Base-by-base conservation (phyloP, 768 basidiomycete genomes). In the Boletus coccyginus region DNA sequence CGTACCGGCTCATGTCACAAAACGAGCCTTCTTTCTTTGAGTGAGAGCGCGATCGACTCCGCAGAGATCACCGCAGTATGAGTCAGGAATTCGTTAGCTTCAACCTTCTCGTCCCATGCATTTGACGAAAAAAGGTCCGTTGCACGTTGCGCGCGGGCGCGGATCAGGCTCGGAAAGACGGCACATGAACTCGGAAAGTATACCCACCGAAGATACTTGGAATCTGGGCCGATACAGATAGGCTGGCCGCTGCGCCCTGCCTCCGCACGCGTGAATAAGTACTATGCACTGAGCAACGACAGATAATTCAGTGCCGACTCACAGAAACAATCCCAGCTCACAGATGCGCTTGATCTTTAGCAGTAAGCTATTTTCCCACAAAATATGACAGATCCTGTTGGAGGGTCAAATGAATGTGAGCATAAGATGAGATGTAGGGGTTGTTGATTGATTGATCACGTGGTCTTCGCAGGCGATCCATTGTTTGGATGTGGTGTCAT, bases 61-160 rank as follows among this genome's bases (percentile, higher is more conserved):
- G 73, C 78, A 46, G 90, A 93, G 57, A 91, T 94, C 55, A 85
- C 86, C 27, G 74, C 81, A 24, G 92, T 92, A 65, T 66, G 78
- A 65, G n/a, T n/a, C n/a, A n/a, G 1, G 24, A 24, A 21, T 27
- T 27, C 6, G 27, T 27, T 27, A 27, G 27, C 27, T n/a, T 27
- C 27, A 27, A 21, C 21, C 21, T 21, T 21, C 7, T 12, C 12
- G 24, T 27, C 27, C 27, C 27, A 13, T 27, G 17, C 11, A 17
- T 45, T 11, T 21, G 29, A 21, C 11, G 10, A 7, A 16, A 3
- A 19, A 50, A 36, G 9, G 24, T 50, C 3, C 33, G 14, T 29
- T 19, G 8, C 46, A 7, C 27, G 27, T 27, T 27, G 46, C 5
- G 47, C 24, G 19, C 21, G 13, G 21, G 32, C 7, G 7, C 19